A percentile compares a stretch with the other conserved stretches of the same genome.
These are phyloP conservation scores for Mortierella sp. DNA, from an alignment of 371 early-diverging fungal species.

Conservation along the genomic window DNA sequence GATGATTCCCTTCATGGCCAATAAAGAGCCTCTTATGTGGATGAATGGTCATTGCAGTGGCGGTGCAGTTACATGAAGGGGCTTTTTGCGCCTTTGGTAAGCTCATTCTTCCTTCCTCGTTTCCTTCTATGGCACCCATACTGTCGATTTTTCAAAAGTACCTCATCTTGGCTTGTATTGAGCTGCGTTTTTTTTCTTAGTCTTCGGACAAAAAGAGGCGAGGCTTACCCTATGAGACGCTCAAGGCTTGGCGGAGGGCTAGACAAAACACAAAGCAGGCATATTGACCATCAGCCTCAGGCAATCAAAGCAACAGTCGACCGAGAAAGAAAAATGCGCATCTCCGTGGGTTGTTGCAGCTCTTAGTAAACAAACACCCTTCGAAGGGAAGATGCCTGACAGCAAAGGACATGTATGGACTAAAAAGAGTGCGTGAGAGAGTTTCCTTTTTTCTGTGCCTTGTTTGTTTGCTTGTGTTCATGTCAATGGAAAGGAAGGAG, in stretches of 20 bases:
- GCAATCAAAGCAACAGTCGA: too few species aligned
- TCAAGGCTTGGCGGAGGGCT: neutral
- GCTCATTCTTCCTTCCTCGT: neutral
- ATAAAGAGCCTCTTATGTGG: neutral
- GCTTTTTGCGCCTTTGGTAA: neutral
- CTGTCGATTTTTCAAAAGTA: neutral
- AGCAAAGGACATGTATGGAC: neutral
- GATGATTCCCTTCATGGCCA: neutral
- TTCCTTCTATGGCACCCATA: conserved; percentile 4
- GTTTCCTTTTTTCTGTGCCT: neutral
- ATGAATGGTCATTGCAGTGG: too few species aligned
- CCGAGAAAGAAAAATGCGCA: neutral
- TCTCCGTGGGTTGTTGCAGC: neutral
- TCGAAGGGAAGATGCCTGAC: neutral
- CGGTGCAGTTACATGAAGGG: neutral
- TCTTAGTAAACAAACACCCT: neutral
- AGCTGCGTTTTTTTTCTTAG: neutral
- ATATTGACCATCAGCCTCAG: neutral
- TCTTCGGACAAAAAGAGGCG: neutral
- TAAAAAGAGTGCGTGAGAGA: conserved; percentile 4
- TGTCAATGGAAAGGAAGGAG: neutral
- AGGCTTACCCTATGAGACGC: neutral
- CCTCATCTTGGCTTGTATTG: neutral
- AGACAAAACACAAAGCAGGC: neutral
- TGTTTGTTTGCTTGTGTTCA: neutral